These are phyloP conservation scores for Amphirosellinia nigrospora DNA, from an alignment of 495 filamentous ascomycete genomes.

Conservation along the genomic window DNA sequence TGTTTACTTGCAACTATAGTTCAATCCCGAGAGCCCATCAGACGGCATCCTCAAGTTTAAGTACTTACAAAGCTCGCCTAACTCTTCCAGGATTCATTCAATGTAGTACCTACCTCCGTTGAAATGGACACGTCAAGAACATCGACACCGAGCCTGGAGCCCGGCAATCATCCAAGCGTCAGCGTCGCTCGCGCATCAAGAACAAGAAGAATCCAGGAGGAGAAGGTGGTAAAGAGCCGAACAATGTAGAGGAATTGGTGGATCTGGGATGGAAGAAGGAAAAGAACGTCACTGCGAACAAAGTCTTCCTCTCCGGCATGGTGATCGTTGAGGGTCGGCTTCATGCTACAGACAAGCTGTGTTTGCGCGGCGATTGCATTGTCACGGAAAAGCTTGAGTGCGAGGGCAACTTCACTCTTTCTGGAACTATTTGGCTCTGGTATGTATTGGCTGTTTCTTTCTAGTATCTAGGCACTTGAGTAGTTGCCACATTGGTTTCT, in stretches of 20 bases:
- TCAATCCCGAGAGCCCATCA: background rate
- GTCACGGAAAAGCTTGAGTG: background rate
- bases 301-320: background rate
- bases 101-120: background rate
- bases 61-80: background rate
- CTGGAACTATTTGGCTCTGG: background rate
- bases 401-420: conserved; percentile 9
- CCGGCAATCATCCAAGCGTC: background rate
- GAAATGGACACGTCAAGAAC: background rate
- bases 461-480: background rate
- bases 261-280: background rate
- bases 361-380: background rate
- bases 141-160: background rate
- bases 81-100: background rate
- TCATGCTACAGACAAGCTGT: conserved; percentile 13
- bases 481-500: background rate
- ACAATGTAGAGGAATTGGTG: background rate
- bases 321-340: conserved; percentile 1
- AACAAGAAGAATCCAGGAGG: background rate
- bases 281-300: background rate
- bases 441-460: background rate
- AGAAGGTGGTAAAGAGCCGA: background rate
- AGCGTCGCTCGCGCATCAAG: background rate
- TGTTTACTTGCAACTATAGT: background rate
- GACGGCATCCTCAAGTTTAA: background rate